phyloP scores from a whole-genome alignment of 192 early-diverging fungal species.

The Chytriomyces confervae region DNA sequence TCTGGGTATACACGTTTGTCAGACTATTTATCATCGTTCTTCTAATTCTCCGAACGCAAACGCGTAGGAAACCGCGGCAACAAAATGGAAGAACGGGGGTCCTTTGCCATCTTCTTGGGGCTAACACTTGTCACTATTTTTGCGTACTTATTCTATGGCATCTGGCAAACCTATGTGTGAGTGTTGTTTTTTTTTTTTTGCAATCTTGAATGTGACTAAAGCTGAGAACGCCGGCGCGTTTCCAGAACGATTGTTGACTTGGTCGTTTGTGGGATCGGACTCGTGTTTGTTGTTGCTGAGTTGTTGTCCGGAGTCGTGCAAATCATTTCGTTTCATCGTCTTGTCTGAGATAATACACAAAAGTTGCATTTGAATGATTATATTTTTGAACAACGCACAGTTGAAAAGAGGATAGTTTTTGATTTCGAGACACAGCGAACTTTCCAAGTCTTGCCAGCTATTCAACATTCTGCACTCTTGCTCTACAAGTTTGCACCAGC shows the following conservation, averaged over 20 bases:
- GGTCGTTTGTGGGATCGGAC: slow-evolving; percentile 12
- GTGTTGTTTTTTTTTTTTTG: not conserved
- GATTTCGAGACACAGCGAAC: not conserved
- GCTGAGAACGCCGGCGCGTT: not conserved
- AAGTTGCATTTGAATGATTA: not conserved
- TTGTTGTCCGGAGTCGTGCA: slow-evolving; percentile 29
- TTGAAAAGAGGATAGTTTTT: not conserved
- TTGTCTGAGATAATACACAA: not conserved
- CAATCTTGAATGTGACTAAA: not conserved
- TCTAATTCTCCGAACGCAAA: not conserved
- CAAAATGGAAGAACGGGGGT: slow-evolving; percentile 42
- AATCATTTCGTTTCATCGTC: slow-evolving; percentile 14
- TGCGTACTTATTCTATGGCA: slow-evolving; percentile 39
- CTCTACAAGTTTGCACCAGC: too few relatives aligned
- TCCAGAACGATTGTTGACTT: slow-evolving; percentile 38
- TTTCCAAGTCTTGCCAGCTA: too few relatives aligned
- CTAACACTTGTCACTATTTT: slow-evolving; percentile 29
- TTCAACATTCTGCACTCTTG: too few relatives aligned
- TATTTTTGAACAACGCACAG: slow-evolving; percentile 2
- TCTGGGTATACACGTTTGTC: slow-evolving; percentile 24
- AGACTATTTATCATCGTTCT: slow-evolving; percentile 33
- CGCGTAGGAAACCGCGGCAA: slow-evolving; percentile 40
- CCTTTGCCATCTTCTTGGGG: slow-evolving; percentile 37
- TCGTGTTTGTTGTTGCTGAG: slow-evolving; percentile 17
- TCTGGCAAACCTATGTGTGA: slow-evolving; percentile 52